Evolutionary conservation across 176 grass and related monocot species (phyloP), one percentile per base, ranked within the genome.

Genomic region (Eremochloa ophiuroides): DNA sequence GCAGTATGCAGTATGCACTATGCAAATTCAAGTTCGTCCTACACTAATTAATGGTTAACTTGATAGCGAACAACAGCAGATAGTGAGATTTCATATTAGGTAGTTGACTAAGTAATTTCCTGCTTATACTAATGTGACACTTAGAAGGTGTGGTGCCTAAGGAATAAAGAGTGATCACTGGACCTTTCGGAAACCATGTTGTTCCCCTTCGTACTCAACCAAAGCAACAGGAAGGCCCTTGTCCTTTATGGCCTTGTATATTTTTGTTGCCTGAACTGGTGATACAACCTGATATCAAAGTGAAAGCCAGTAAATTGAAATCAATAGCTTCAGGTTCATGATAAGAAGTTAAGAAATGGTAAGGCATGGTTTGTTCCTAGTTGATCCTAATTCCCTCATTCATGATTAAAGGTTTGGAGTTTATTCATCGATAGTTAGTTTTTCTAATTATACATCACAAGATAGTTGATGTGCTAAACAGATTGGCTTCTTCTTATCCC

Each of bases 151-250:
- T 7, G 3, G 22, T 34, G 35, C 27, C 18, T 13, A 66, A 50
- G 7, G 23, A 8, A 16, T 59, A 41, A 41, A 80, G 84, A 82
- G 40, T 69, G 46, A 62, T 50, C 30, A 1, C 14, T 34, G 17
- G 7, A 98, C 95, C 95, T 94, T 98, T 69, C 92, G 84, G 68
- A 98, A 98, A 6, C 92, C 90, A 79, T 94, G 92, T 25, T 94
- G 95, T 73, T 98, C 95, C 23, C 95, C 95, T 91, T 98, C 92
- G 20, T 94, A 98, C 80, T 98, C 92, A 46, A 98, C 82, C 79
- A 98, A 91, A 55, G 90, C 95, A 89, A 98, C 95, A 22, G 95
- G 92, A 82, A 98, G 68, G 14, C 92, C 95, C 31, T 84, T 94
- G 28, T 91, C 92, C 72, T 93, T 98, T 77, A 98, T 81, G 30